Percentiles rank a stretch among this genome's conserved stretches.
Conservation (phyloP, 2,329 filamentous ascomycete species). For the Bipolaris victoriae region DNA sequence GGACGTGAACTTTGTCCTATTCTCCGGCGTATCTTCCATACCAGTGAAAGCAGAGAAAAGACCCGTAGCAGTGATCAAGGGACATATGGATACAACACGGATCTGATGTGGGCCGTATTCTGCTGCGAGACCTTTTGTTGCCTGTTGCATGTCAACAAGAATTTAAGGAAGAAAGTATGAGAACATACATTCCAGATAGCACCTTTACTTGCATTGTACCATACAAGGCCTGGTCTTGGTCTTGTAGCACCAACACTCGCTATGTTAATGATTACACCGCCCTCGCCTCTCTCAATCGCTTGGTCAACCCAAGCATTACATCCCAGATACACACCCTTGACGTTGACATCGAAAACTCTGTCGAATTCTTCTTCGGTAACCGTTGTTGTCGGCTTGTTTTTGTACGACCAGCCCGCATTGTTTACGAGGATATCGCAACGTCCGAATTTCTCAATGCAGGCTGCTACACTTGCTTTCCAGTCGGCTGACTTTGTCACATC, state of each 20-base stretch:
- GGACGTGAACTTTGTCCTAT: slow-evolving; percentile 58
- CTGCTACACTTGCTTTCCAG: slow-evolving; percentile 60
- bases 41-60: slow-evolving; percentile 66
- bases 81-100: slow-evolving; percentile 74
- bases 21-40: slow-evolving; percentile 65
- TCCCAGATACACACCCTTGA: slow-evolving; percentile 69
- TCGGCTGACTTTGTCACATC: slow-evolving; percentile 61
- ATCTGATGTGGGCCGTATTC: slow-evolving; percentile 76
- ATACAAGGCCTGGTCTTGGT: slow-evolving; percentile 68
- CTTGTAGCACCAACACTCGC: slow-evolving; percentile 68
- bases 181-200: slow-evolving; percentile 63
- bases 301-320: slow-evolving; percentile 66
- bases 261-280: slow-evolving; percentile 69
- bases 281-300: slow-evolving; percentile 62
- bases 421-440: slow-evolving; percentile 66
- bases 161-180: not conserved
- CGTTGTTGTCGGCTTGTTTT: slow-evolving; percentile 62
- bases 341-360: slow-evolving; percentile 70
- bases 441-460: slow-evolving; percentile 59
- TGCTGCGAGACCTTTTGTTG: slow-evolving; percentile 70
- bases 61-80: slow-evolving; percentile 70
- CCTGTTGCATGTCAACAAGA: slow-evolving; percentile 40
- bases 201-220: slow-evolving; percentile 74
- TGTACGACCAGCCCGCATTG: slow-evolving; percentile 65
- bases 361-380: slow-evolving; percentile 72